Conservation (phyloP, 2,329 filamentous ascomycete species). For the Ophiostoma angusticollis region DNA sequence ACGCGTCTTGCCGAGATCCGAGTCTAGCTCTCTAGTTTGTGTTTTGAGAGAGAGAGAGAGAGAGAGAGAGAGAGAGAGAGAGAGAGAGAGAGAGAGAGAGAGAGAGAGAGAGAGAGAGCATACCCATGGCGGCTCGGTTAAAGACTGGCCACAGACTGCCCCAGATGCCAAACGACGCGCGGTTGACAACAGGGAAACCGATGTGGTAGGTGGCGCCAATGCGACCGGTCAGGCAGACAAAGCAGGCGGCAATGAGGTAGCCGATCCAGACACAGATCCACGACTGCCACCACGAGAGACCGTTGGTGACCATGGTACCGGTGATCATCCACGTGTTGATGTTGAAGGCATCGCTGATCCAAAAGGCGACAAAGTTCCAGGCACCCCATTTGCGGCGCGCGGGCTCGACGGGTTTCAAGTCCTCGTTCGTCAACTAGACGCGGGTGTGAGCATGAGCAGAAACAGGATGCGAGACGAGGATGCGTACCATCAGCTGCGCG, state of each 20-base stretch:
- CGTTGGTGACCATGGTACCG: constrained; percentile 63
- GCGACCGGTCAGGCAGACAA: constrained; percentile 66
- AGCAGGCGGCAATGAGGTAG: constrained; percentile 62
- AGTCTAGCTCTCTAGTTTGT: no score
- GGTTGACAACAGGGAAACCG: constrained; percentile 68
- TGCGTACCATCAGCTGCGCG: constrained; percentile 60
- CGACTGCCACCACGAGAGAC: constrained; percentile 83
- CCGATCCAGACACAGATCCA: constrained; percentile 83
- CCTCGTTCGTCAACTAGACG: constrained; percentile 62
- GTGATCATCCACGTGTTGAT: constrained; percentile 95
- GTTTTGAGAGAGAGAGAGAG: no score
- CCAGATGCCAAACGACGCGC: constrained; percentile 58
- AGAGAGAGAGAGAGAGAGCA: background rate
- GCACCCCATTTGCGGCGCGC: constrained; percentile 70
- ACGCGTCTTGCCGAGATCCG: no score
- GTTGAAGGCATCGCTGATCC: constrained; percentile 76
- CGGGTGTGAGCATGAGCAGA: background rate
- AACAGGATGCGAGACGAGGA: background rate
- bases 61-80: constrained; percentile 12
- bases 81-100: constrained; percentile 28
- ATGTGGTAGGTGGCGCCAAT: constrained; percentile 84
- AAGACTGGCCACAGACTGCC: constrained; percentile 37
- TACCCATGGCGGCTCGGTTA: constrained; percentile 25
- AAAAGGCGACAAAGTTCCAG: constrained; percentile 83
- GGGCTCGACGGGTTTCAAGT: constrained; percentile 69